phyloP scores from a whole-genome alignment of 192 early-diverging fungal species.

The Lobulomyces angularis region DNA sequence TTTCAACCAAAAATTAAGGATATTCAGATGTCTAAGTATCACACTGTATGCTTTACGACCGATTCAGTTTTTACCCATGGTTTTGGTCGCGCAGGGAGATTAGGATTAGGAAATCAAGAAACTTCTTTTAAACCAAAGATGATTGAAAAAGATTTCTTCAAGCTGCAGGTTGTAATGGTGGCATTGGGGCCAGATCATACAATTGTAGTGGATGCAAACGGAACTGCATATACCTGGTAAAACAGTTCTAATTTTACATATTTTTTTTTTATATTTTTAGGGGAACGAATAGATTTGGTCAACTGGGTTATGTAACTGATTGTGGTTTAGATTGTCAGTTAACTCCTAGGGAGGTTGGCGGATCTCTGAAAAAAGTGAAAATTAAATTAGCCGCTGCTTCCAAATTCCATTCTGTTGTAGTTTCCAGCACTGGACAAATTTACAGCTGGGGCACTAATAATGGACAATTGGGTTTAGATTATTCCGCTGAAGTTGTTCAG shows the following conservation, averaged over 20 bases:
- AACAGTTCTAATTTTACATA: constrained; percentile 21
- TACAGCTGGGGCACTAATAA: constrained; percentile 60
- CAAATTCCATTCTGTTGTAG: constrained; percentile 50
- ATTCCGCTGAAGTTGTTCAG: constrained; percentile 27
- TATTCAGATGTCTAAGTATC: constrained; percentile 56
- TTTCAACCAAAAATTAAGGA: constrained; percentile 18
- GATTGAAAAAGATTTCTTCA: constrained; percentile 21
- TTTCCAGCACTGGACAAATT: constrained; percentile 40
- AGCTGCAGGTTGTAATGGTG: constrained; percentile 17
- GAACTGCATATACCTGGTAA: constrained; percentile 53
- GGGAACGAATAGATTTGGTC: constrained; percentile 20
- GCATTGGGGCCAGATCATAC: constrained; percentile 63
- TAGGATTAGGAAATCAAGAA: constrained; percentile 49
- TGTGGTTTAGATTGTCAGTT: constrained; percentile 3
- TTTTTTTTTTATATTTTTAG: constrained; percentile 5
- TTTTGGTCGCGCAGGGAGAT: constrained; percentile 54
- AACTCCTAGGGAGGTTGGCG: constrained; percentile 38
- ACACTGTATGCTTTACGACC: constrained; percentile 39
- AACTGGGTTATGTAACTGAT: constrained; percentile 26
- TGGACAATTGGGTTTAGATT: constrained; percentile 50
- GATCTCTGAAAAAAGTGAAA: constrained; percentile 32
- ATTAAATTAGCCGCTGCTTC: constrained; percentile 53
- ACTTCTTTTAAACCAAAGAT: constrained; percentile 40
- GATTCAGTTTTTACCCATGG: constrained; percentile 44
- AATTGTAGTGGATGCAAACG: constrained; percentile 38